Evolutionary conservation across 176 grass and related monocot genomes (phyloP), one percentile per base, ranked within the genome.

Genomic region (Tillandsia fasciculata): DNA sequence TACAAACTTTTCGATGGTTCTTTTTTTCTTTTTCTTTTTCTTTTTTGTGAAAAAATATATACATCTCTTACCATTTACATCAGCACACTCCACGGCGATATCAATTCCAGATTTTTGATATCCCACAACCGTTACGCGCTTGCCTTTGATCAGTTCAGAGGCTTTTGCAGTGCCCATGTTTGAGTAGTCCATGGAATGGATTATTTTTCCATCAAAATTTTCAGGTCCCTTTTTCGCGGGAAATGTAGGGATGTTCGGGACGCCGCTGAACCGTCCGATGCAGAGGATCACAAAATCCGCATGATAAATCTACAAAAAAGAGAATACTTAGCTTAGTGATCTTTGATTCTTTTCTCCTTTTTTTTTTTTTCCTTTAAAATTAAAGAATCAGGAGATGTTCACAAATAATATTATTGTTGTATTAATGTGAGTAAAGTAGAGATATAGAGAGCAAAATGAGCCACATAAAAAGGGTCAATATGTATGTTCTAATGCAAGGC

Each of bases 111-210:
- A 87, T 47, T 81, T 86, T 11, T 61, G 49, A 53, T 51, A 85
- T 22, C 83, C 78, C 14, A 81, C 68, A 8, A 85, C 78, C 0
- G 73, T 81, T 8, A 81, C 73, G 9, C 61, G 68, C 26, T 90
- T 90, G 17, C 73, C 83, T 63, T 69, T 78, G 1, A 86, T 26
- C 76, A 83, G 78, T 52, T 86, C 77, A 11, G 10, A 64, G 15
- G 80, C 61, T 54, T 79, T 71, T 5, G 63, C 49, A 29, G 74
- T 83, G 63, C 77, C 80, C 83, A 90, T 86, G 53, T 81, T 83
- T 22, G 79, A 69, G 24, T 87, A 87, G 11, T 91, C 84, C 84
- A 84, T 82, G 52, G 84, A 84, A 65, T 91, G 81, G 2, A 87
- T 63, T 11, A 79, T 78, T 57, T 50, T 26, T 1, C 84, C 88